Conservation (phyloP, 2,329 filamentous ascomycete species). For the Alternaria sp. region DNA sequence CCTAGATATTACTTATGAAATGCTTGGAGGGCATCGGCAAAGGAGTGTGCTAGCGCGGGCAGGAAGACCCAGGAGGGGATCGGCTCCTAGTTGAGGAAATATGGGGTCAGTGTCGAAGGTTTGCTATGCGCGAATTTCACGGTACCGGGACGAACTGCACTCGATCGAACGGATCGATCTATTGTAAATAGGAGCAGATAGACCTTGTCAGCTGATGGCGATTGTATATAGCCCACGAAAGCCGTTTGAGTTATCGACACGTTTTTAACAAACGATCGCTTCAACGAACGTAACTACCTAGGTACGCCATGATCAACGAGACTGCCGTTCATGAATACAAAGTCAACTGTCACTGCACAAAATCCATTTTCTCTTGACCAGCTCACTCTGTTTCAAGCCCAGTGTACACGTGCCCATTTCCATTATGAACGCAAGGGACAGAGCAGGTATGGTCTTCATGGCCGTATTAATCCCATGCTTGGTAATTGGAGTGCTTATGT, state of each 20-base stretch:
- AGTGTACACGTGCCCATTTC: too few species aligned
- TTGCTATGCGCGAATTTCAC: not conserved
- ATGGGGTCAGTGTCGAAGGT: not conserved
- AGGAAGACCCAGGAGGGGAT: not conserved
- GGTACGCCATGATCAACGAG: not conserved
- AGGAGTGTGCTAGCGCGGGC: not conserved
- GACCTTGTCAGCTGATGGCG: not conserved
- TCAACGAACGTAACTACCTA: not conserved
- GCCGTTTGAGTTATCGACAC: not conserved
- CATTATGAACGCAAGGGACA: too few species aligned
- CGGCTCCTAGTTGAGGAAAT: not conserved
- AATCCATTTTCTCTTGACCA: too few species aligned
- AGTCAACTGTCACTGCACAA: too few species aligned
- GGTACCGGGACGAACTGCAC: not conserved
- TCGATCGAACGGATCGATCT: not conserved
- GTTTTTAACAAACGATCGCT: not conserved
- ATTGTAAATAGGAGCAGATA: too few species aligned
- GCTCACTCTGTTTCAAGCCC: too few species aligned
- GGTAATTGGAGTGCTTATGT: too few species aligned
- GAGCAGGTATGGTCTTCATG: too few species aligned
- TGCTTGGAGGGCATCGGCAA: not conserved
- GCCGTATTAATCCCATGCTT: too few species aligned
- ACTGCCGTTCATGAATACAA: too few species aligned
- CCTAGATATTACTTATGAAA: not conserved
- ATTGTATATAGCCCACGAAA: not conserved